Evolutionary conservation across 805 yeast species (phyloP).

Genomic region (Lipomyces yamadae): DNA sequence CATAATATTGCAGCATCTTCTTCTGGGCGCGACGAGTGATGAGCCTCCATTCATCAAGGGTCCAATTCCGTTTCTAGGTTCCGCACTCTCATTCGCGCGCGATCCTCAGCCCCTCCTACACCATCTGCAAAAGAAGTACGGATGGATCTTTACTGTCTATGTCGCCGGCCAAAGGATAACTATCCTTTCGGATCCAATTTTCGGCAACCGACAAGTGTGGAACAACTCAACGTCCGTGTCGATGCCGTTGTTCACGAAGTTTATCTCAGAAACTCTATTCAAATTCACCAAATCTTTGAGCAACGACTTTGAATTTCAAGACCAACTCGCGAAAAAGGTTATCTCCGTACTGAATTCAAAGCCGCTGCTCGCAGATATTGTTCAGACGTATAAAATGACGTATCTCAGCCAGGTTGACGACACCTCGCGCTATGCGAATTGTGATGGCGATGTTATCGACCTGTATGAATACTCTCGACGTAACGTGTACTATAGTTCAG

Average conservation of each 20-base stretch:
- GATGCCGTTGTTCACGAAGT: slow-evolving; percentile 10
- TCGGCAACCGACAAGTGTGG: slow-evolving; percentile 19
- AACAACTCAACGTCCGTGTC: slow-evolving; percentile 5
- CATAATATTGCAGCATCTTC: neutral
- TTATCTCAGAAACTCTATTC: slow-evolving; percentile 12
- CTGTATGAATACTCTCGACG: slow-evolving; percentile 12
- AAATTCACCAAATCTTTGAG: slow-evolving; percentile 10
- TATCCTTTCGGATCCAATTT: slow-evolving; percentile 27
- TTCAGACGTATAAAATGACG: neutral
- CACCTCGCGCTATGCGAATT: neutral
- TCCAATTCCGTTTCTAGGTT: slow-evolving; percentile 21
- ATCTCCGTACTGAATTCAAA: slow-evolving; percentile 1
- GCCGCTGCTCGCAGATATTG: slow-evolving; percentile 1
- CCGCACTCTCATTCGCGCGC: slow-evolving; percentile 16
- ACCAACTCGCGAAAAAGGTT: slow-evolving; percentile 9
- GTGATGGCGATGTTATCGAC: slow-evolving; percentile 6
- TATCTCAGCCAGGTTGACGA: slow-evolving; percentile 1
- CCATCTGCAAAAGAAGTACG: slow-evolving; percentile 16
- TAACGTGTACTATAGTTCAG: slow-evolving; percentile 19
- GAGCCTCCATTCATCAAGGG: slow-evolving; percentile 25
- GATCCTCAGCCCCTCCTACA: slow-evolving; percentile 12
- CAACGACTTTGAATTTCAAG: slow-evolving; percentile 10
- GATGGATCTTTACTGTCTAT: slow-evolving; percentile 25
- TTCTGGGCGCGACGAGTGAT: neutral
- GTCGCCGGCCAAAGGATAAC: slow-evolving; percentile 26